Conservation (phyloP, 768 basidiomycete species). For the Nidula microcarpa region DNA sequence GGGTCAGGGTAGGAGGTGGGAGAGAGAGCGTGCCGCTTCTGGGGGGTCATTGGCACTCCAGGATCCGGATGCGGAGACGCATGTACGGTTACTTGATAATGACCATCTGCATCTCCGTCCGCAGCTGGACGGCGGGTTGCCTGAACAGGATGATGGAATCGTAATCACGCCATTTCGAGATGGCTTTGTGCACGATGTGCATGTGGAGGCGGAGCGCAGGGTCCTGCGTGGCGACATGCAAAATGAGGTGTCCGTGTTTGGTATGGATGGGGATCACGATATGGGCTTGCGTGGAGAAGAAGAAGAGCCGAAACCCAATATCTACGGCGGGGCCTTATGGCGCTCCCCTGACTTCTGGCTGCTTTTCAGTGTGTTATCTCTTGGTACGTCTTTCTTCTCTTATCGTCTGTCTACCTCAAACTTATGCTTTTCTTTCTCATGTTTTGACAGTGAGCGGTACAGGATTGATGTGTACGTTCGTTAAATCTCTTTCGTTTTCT, state of each 20-base stretch:
- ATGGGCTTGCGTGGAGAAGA: no score
- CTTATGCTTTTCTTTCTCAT: neutral
- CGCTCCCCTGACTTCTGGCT: constrained; percentile 53
- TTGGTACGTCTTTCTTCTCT: constrained; percentile 34
- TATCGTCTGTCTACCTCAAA: neutral
- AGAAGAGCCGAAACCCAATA: constrained; percentile 30
- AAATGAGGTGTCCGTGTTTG: neutral
- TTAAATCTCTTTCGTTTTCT: no score
- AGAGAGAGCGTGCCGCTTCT: no score
- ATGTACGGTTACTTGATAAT: no score
- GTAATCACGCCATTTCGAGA: no score
- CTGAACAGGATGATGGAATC: no score
- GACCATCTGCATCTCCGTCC: no score
- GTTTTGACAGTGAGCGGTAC: constrained; percentile 55
- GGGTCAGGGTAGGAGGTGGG: no score
- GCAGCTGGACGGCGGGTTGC: no score
- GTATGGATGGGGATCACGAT: neutral
- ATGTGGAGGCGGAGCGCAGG: neutral
- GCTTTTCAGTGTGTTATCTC: constrained; percentile 42
- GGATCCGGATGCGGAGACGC: no score
- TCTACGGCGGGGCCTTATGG: constrained; percentile 48
- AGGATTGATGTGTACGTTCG: constrained; percentile 66
- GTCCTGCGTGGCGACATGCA: neutral
- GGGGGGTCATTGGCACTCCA: no score
- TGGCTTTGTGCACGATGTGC: no score